Evolutionary conservation across 306 rosid genomes (phyloP).

Genomic region (Casuarina cunninghamiana): DNA sequence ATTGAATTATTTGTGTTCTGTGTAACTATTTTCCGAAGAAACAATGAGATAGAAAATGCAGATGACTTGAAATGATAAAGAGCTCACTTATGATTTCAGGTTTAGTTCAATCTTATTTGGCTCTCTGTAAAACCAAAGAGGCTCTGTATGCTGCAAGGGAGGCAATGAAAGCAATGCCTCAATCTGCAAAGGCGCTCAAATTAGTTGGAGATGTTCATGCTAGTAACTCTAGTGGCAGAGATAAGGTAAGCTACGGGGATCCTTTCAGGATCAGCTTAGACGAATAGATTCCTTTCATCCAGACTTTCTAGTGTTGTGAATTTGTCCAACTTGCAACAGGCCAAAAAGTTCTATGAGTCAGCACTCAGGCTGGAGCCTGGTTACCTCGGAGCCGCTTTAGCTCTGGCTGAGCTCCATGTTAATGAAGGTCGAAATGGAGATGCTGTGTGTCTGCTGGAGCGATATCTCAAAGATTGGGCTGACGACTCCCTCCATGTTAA

Average conservation of each 20-base stretch:
- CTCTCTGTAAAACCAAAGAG: constrained; percentile 85
- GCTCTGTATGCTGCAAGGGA: constrained; percentile 96
- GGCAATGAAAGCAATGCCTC: constrained; percentile 99
- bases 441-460: constrained; percentile 88
- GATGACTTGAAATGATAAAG: constrained; percentile 24
- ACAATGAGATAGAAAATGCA: constrained; percentile 18
- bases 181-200: constrained; percentile 96
- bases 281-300: constrained; percentile 15
- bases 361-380: constrained; percentile 99
- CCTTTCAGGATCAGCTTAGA: constrained; percentile 28
- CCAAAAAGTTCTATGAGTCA: constrained; percentile 96
- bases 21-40: constrained; percentile 21
- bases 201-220: constrained; percentile 98
- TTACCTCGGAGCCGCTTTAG: constrained; percentile 97
- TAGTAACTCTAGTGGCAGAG: constrained; percentile 88
- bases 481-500: constrained; percentile 98
- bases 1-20: constrained; percentile 17
- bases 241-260: constrained; percentile 57
- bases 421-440: constrained; percentile 93
- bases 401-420: constrained; percentile 98
- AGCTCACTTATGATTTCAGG: constrained; percentile 56
- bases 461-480: constrained; percentile 98
- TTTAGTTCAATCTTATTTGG: constrained; percentile 89
- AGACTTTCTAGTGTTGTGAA: constrained; percentile 24
- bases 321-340: constrained; percentile 52